These are phyloP conservation scores for Scenedesmus sp. DNA, from an alignment of 163 green algal species.

Conservation along the genomic window DNA sequence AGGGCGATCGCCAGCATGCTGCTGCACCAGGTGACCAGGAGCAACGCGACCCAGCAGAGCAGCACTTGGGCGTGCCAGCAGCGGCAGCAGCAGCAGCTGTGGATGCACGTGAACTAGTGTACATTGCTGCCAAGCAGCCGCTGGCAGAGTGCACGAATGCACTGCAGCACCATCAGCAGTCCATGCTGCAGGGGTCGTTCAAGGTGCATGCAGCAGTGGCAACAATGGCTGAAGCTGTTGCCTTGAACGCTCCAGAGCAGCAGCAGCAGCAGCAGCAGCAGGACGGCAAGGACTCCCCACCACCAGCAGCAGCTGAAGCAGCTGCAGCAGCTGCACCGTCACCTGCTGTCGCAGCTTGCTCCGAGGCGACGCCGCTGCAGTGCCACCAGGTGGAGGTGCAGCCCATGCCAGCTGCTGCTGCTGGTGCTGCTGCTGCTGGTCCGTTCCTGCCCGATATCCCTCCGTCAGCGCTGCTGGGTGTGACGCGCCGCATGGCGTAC, in stretches of 20 bases:
- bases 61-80: background rate
- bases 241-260: background rate
- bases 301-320: background rate
- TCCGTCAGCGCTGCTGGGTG: background rate
- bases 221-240: background rate
- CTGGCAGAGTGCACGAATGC: background rate
- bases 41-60: background rate
- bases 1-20: background rate
- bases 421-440: background rate
- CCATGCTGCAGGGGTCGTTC: background rate
- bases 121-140: background rate
- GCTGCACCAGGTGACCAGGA: background rate
- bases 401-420: background rate
- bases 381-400: background rate
- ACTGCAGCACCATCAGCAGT: background rate
- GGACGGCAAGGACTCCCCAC: background rate
- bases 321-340: background rate
- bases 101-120: background rate
- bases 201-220: background rate
- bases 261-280: conserved; percentile 9
- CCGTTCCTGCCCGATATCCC: background rate
- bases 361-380: background rate
- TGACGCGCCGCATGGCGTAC: conserved; percentile 19
- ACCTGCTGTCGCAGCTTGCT: background rate
- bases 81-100: conserved; percentile 9